These are phyloP conservation scores for Artemisia annua DNA, from an alignment of 129 eudicot genomes.

Conservation along the genomic window DNA sequence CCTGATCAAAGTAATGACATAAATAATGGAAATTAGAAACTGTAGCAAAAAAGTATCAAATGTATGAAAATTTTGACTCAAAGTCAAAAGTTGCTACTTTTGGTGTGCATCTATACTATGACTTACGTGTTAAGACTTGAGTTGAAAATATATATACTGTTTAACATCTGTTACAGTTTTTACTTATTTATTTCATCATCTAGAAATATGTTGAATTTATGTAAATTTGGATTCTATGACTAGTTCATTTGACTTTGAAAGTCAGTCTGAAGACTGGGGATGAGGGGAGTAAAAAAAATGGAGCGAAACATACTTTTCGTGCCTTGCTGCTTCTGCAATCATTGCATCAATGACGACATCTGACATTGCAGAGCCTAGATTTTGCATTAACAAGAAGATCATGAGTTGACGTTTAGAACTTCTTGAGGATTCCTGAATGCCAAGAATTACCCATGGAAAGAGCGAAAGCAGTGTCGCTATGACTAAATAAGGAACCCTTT, in stretches of 20 bases:
- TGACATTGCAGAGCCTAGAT: constrained; percentile 95
- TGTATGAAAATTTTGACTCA: not conserved
- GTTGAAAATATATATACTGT: not conserved
- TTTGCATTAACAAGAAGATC: constrained; percentile 75
- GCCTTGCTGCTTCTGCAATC: constrained; percentile 95
- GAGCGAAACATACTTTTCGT: constrained; percentile 53
- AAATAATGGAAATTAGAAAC: not conserved
- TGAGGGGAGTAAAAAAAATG: not conserved
- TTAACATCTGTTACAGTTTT: not conserved
- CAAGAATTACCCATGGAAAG: constrained; percentile 74
- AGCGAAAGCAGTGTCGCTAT: constrained; percentile 80
- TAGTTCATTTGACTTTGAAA: not conserved
- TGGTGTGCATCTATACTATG: not conserved
- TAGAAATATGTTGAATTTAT: not conserved
- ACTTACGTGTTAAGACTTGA: not conserved
- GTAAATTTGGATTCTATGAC: not conserved
- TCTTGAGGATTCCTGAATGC: constrained; percentile 54
- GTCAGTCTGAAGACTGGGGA: not conserved
- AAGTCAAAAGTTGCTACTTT: not conserved
- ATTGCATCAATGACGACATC: constrained; percentile 98
- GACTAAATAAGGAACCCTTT: constrained; percentile 79
- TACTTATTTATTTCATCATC: not conserved
- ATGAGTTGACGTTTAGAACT: constrained; percentile 56
- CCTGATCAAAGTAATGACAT: constrained; percentile 36
- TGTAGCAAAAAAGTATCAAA: not conserved